Conservation (phyloP, 164 flowering plant species). For the Kalanchoe fedtschenkoi region DNA sequence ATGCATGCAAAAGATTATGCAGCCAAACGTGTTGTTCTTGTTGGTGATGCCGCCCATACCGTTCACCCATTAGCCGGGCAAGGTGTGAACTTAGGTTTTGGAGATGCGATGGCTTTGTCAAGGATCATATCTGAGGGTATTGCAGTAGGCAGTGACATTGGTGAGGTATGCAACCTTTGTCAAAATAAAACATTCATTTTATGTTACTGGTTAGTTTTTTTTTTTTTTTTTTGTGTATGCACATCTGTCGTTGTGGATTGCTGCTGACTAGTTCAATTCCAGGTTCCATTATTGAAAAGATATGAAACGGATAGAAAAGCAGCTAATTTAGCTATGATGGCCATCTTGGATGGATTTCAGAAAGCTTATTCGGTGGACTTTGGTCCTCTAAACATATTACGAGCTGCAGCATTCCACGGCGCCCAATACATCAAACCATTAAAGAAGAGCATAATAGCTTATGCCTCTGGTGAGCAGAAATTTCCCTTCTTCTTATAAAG, state of each 20-base stretch:
- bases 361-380: constrained; percentile 85
- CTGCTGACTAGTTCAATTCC: constrained; percentile 9
- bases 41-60: constrained; percentile 98
- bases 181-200: not conserved
- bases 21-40: constrained; percentile 56
- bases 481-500: constrained; percentile 51
- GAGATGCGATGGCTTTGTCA: constrained; percentile 71
- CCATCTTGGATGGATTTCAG: constrained; percentile 81
- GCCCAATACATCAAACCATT: constrained; percentile 68
- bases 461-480: constrained; percentile 70
- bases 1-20: constrained; percentile 70
- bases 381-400: constrained; percentile 63
- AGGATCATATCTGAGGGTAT: constrained; percentile 70
- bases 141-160: constrained; percentile 73
- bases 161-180: constrained; percentile 49
- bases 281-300: constrained; percentile 61
- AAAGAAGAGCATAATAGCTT: constrained; percentile 65
- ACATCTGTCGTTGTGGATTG: not conserved
- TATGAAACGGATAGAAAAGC: constrained; percentile 76
- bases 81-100: constrained; percentile 95
- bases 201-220: not conserved
- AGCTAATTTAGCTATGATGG: constrained; percentile 72
- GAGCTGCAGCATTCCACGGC: constrained; percentile 79
- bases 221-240: not conserved
- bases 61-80: constrained; percentile 99